Evolutionary conservation across 2,329 filamentous ascomycete genomes (phyloP), one percentile per base, ranked within the genome.

Genomic region (Tolypocladium ovalisporum): DNA sequence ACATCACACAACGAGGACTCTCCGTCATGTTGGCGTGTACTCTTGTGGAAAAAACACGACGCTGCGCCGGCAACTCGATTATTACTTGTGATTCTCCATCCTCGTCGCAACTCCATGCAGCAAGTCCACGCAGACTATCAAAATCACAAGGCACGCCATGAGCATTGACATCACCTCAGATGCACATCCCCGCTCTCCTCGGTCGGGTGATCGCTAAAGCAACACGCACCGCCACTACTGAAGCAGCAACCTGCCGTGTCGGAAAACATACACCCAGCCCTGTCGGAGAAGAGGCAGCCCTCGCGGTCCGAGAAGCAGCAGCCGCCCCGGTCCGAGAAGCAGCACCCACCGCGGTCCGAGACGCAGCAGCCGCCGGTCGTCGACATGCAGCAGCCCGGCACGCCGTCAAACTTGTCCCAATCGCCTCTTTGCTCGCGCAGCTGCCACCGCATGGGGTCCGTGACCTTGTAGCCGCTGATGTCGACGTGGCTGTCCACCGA

Each of bases 271-370:
- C 59, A 60, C 3, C 57, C 59, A 2, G n/a, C 58, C 6, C 59
- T 52, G 5, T 61, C 59, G 0, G 59, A 59, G 35, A 58, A 59
- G 34, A 42, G 54, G 51, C 57, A 58, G 24, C 57, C 59, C 1
- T 36, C 57, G 3, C 59, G 54, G n/a, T 47, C 54, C 2, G 59
- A 60, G 57, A 58, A 62, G 56, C 54, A 60, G 52, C 61, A 62
- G 5, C 60, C 60, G 22, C 37, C 56, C 5, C 56, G 56, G 36
- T 55, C 57, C 6, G 59, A 56, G 32, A 51, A 58, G 55, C 34
- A 54, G 40, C 35, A 44, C 12, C 57, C 56, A n/a, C 47, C 56
- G 0, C 27, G 34, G 12, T 15, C 24, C 10, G 56, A 57, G 52
- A 17, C 17, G 52, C 52, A 57, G 52, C 56, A 57, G 3, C 42